Evolutionary conservation across 2,329 filamentous ascomycete species (phyloP).

Genomic region (Calonectria multiphialidica): DNA sequence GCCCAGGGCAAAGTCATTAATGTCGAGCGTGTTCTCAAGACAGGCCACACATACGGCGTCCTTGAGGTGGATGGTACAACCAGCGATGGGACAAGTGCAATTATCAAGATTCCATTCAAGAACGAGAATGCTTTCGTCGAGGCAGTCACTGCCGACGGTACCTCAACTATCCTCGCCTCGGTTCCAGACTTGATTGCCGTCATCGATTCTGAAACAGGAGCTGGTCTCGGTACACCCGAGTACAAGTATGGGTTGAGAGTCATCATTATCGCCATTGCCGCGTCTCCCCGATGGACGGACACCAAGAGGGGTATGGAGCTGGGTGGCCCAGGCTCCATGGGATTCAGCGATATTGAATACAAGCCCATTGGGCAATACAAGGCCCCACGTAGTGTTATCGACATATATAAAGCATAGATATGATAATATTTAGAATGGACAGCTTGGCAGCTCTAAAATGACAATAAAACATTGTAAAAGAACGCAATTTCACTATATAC

Average conservation of each 20-base stretch:
- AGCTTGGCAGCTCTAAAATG: neutral
- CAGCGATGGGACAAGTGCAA: slow-evolving; percentile 37
- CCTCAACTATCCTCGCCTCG: slow-evolving; percentile 46
- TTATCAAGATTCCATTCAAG: slow-evolving; percentile 65
- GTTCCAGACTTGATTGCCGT: slow-evolving; percentile 57
- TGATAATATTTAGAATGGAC: neutral
- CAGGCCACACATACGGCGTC: slow-evolving; percentile 56
- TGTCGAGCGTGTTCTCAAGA: slow-evolving; percentile 56
- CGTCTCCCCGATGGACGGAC: slow-evolving; percentile 65
- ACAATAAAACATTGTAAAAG: neutral
- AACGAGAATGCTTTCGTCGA: slow-evolving; percentile 66
- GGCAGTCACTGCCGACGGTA: slow-evolving; percentile 29
- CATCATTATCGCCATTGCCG: slow-evolving; percentile 65
- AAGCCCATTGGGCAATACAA: slow-evolving; percentile 63
- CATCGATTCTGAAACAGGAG: slow-evolving; percentile 51
- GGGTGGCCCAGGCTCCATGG: slow-evolving; percentile 55
- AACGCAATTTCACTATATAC: neutral
- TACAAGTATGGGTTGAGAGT: slow-evolving; percentile 47
- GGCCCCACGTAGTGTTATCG: slow-evolving; percentile 65
- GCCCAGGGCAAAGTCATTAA: slow-evolving; percentile 43
- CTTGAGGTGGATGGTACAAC: slow-evolving; percentile 54
- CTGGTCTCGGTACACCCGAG: slow-evolving; percentile 53
- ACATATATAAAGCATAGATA: slow-evolving; percentile 23
- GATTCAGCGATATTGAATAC: slow-evolving; percentile 58
- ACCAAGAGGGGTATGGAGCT: slow-evolving; percentile 61